A percentile compares a stretch with the other conserved stretches of the same genome.
Evolutionary conservation across 805 yeast species (phyloP).

Genomic region (Yamadazyma takamatsuzukensis): DNA sequence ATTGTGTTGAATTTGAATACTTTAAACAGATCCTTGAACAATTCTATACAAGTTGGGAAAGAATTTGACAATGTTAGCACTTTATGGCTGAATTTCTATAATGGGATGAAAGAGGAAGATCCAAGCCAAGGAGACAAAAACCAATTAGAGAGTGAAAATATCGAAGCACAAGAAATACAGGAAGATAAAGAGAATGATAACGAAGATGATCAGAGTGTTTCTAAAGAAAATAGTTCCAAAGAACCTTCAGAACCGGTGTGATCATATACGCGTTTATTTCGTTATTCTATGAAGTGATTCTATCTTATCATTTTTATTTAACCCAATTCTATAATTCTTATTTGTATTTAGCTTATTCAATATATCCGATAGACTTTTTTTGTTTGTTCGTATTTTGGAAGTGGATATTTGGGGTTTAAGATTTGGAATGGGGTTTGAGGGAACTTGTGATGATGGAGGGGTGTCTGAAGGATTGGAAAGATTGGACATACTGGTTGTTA

Average conservation of each 20-base stretch:
- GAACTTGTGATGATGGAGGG: background rate
- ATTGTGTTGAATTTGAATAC: conserved; percentile 62
- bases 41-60: conserved; percentile 67
- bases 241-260: too few relatives aligned
- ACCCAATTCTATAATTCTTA: conserved; percentile 7
- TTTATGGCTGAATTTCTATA: conserved; percentile 69
- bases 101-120: conserved; percentile 36
- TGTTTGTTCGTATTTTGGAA: conserved; percentile 2
- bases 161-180: conserved; percentile 2
- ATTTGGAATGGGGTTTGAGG: background rate
- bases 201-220: background rate
- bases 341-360: conserved; percentile 7
- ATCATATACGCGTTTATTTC: too few relatives aligned
- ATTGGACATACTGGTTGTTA: background rate
- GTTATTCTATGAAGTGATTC: conserved; percentile 12
- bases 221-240: too few relatives aligned
- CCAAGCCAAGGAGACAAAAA: conserved; percentile 1
- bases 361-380: conserved; percentile 9
- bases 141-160: conserved; percentile 1
- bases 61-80: conserved; percentile 69
- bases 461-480: background rate
- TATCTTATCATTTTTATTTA: conserved; percentile 8
- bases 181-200: conserved; percentile 2
- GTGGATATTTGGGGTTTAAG: conserved; percentile 1
- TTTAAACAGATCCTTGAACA: conserved; percentile 64